Base-by-base conservation (phyloP, 129 eudicot genomes). In the Lactuca sativa region DNA sequence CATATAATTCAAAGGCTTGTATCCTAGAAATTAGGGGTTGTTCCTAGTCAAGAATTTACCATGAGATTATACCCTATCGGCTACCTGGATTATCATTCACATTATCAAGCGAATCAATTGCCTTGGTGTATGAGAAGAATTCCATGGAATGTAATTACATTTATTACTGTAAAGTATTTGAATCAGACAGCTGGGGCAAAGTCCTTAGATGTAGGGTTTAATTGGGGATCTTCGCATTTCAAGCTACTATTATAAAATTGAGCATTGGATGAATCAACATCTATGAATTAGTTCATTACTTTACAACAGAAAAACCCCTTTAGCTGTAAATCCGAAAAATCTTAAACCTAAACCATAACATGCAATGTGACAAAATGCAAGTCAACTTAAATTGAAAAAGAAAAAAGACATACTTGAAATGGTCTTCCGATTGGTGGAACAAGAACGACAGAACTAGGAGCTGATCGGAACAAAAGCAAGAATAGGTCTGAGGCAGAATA, bases 401-500 rank as follows among this genome's bases (percentile, higher is more conserved):
- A 12, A 44, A 11, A 14, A 40, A 5, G 52, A 67, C 85, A 34
- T 86, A 91, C 96, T 66, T 31, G 74, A 18, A 64, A 70, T 74
- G 69, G 77, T 71, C 13, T 74, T 72, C 62, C 67, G 70, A 66
- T 64, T 44, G 30, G 82, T 31, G 25, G 90, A 80, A 64, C 98
- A 92, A 48, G 58, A 56, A 9, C 78, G 84, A 73, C 96, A 92
- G 57, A 83, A 89, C 98, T 96, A 92, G 3, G 81, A 73, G 36
- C 85, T 86, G 53, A 40, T 48, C 7, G 98, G 98, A 31, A 93
- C 92, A 16, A 86, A 65, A 2, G 67, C 68, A 31, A 93, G 88
- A 12, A 87, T 76, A 17, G 98, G 98, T 16, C 81, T 59, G 61
- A 93, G 96, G 67, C 98, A 93, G 38, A 82, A 93, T 21, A 89